These are phyloP conservation scores for Angomonas deanei DNA, from an alignment of 208 protist genomes.

Conservation along the genomic window DNA sequence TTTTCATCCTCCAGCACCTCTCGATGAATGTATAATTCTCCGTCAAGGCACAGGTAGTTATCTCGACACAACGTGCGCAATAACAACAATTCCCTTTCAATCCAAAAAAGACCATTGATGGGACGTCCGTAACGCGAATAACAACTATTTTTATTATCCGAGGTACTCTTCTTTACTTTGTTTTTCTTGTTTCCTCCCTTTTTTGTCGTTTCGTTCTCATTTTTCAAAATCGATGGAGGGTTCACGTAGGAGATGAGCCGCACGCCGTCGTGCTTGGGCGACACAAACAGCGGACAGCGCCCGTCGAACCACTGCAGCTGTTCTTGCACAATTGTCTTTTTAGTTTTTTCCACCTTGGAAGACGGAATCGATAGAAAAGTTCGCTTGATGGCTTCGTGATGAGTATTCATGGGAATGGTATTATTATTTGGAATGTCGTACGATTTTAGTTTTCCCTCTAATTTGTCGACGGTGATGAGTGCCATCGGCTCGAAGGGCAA, in stretches of 20 bases:
- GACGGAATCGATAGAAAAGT: background rate
- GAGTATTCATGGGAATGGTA: background rate
- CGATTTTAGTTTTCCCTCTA: background rate
- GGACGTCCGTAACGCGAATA: conserved; percentile 78
- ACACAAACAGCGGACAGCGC: conserved; percentile 66
- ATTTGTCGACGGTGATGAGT: conserved; percentile 44
- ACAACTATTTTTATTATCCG: conserved; percentile 30
- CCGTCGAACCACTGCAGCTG: conserved; percentile 28
- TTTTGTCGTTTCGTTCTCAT: background rate
- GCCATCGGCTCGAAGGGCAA: conserved; percentile 87
- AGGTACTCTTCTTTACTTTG: background rate
- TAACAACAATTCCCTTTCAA: conserved; percentile 76
- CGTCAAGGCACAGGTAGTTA: conserved; percentile 59
- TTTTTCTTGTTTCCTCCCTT: background rate
- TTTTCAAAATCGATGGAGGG: conserved; percentile 7
- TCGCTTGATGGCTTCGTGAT: background rate
- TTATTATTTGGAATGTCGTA: background rate
- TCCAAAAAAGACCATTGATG: conserved; percentile 75
- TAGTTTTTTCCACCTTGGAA: background rate
- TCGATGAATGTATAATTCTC: conserved; percentile 82
- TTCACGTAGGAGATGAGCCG: conserved; percentile 67
- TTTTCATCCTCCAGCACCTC: background rate
- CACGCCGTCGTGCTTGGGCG: conserved; percentile 85
- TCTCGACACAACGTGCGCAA: conserved; percentile 68
- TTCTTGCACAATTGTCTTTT: conserved; percentile 1